Evolutionary conservation across 305 asterid species (phyloP), one percentile per base, ranked within the genome.

Genomic region (Ilex paraguariensis): DNA sequence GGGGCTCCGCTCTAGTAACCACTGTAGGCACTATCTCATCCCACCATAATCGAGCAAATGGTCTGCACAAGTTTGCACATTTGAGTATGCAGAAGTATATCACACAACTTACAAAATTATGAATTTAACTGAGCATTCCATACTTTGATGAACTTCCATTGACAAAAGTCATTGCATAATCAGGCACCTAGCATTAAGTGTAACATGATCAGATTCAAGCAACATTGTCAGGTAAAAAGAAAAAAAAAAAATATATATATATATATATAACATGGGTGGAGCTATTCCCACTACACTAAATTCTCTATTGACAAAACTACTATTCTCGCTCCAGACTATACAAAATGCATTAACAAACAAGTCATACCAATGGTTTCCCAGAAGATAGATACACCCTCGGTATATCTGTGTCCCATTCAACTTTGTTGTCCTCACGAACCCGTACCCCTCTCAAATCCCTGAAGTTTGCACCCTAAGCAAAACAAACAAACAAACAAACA

Each of bases 21-120:
- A 93, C 98, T 0, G 98, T 93, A 0, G 96, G 87, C 13, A 93
- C 95, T 6, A 85, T 93, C 60, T 87, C 87, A 16, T 93, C 95
- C 91, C 94, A 93, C 97, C 98, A 93, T 48, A 93, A 54, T 7
- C 98, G 87, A 3, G 90, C 88, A 79, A 93, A 93, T 7, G 98
- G 98, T 71, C 98, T 92, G 70, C 71, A 80, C 14, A 17, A 16
- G 42, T 0, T 2, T 49, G 79, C 50, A 49, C 8, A 10, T 58
- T 21, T 21, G n/a, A 70, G 59, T 21, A 64, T 14, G 21, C n/a
- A 32, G 49, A 32, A 7, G 1, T 21, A 36, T 36, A 36, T 21
- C 6, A 36, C 9, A 4, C 9, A 36, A 21, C 9, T 36, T 36
- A 36, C 42, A 48, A 33, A 17, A 14, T 10, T 3, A 31, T 15